These are phyloP conservation scores for Trichosporon ovoides DNA, from an alignment of 1,284 basidiomycete species.

Conservation along the genomic window DNA sequence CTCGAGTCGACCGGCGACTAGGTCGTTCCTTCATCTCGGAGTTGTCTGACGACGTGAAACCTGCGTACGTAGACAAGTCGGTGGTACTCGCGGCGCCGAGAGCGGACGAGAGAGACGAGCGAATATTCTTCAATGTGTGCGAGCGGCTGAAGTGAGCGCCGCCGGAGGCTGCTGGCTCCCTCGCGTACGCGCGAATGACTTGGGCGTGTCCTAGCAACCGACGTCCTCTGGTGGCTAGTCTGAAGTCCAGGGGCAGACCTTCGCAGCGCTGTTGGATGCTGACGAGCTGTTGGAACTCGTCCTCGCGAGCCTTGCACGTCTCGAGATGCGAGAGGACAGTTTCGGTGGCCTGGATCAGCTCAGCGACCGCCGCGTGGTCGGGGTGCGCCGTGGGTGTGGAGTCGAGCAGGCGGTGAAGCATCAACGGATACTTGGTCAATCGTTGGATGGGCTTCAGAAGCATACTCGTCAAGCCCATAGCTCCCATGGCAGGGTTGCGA, in stretches of 20 bases:
- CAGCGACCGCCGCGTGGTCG: conserved; percentile 63
- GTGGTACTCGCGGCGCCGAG: background rate
- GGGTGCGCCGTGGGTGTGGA: conserved; percentile 63
- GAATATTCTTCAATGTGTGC: conserved; percentile 13
- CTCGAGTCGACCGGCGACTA: background rate
- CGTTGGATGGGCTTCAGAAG: conserved; percentile 70
- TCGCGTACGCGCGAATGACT: conserved; percentile 45
- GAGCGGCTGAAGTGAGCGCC: conserved; percentile 18
- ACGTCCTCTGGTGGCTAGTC: conserved; percentile 64
- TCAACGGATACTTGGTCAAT: conserved; percentile 58
- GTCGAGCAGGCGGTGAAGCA: conserved; percentile 57
- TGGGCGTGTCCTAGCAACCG: conserved; percentile 64
- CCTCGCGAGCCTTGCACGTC: conserved; percentile 75
- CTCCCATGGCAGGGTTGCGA: conserved; percentile 60
- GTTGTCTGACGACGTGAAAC: conserved; percentile 8
- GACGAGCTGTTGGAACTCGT: conserved; percentile 69
- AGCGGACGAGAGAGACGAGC: conserved; percentile 1
- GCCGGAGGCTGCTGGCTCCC: conserved; percentile 10
- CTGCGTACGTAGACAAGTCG: conserved; percentile 9
- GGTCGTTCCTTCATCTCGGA: conserved; percentile 4
- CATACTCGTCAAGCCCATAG: conserved; percentile 61
- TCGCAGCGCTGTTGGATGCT: conserved; percentile 58
- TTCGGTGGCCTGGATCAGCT: conserved; percentile 62
- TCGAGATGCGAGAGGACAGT: conserved; percentile 66
- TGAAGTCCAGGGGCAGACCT: conserved; percentile 56